These are phyloP conservation scores for Cyberlindnera petersonii DNA, from an alignment of 805 yeast genomes.

Conservation along the genomic window DNA sequence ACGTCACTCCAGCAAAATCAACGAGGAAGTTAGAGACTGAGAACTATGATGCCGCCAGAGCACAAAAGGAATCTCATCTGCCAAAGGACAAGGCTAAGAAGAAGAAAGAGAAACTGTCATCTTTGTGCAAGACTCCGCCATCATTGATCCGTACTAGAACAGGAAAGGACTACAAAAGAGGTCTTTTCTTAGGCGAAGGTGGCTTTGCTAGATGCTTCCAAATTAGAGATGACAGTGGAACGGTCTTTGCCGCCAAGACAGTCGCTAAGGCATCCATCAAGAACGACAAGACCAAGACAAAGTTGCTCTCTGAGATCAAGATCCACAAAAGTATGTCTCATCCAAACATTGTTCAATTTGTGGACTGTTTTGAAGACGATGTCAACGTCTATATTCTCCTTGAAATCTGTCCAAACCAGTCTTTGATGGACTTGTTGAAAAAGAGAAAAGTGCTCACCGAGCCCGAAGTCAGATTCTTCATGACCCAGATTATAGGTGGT, in stretches of 20 bases:
- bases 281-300: constrained; percentile 79
- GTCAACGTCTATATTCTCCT: constrained; percentile 87
- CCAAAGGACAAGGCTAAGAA: constrained; percentile 45
- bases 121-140: constrained; percentile 96
- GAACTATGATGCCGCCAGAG: constrained; percentile 12
- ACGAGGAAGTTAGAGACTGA: constrained; percentile 25
- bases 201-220: constrained; percentile 99
- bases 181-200: constrained; percentile 91
- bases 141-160: constrained; percentile 81
- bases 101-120: constrained; percentile 84
- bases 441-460: constrained; percentile 81
- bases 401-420: constrained; percentile 93
- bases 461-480: constrained; percentile 85
- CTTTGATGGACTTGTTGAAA: constrained; percentile 87
- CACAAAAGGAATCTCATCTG: constrained; percentile 19
- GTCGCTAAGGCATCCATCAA: constrained; percentile 94
- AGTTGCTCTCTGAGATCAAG: constrained; percentile 88
- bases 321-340: constrained; percentile 89
- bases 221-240: constrained; percentile 86
- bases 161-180: constrained; percentile 88
- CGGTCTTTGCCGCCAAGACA: constrained; percentile 91
- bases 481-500: constrained; percentile 93
- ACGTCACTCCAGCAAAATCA: constrained; percentile 29
- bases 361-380: constrained; percentile 97
- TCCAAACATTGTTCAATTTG: constrained; percentile 84